Percentiles rank a stretch among this genome's conserved stretches.
phyloP scores from a whole-genome alignment of 2,329 filamentous ascomycete species.

The Botrytis elliptica region DNA sequence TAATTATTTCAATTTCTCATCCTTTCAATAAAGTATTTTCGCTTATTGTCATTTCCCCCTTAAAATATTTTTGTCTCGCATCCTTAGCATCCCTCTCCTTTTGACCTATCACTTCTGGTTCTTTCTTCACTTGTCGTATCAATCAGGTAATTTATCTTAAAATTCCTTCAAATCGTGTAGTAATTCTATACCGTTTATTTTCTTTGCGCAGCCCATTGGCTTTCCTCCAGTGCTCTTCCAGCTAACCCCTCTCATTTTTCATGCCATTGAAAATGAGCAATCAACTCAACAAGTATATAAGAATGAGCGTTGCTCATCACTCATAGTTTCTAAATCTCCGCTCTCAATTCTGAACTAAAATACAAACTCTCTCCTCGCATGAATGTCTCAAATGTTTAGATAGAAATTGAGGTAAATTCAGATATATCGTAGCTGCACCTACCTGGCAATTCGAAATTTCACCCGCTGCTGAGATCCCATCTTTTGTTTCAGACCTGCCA shows the following conservation, averaged over 20 bases:
- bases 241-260: neutral
- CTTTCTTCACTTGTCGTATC: neutral
- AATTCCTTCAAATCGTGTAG: accelerated
- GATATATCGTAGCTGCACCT: neutral
- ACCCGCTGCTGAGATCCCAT: neutral
- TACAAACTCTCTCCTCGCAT: neutral
- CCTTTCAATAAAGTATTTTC: neutral
- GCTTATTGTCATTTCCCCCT: neutral
- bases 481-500: neutral
- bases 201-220: neutral
- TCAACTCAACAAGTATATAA: neutral
- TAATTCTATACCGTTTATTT: neutral
- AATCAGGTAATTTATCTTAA: accelerated
- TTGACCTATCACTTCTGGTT: neutral
- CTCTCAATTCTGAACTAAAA: neutral
- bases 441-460: neutral
- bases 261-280: neutral
- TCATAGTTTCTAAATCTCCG: neutral
- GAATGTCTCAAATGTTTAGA: neutral
- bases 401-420: neutral
- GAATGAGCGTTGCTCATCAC: neutral
- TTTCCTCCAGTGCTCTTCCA: neutral
- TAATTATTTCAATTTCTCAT: neutral
- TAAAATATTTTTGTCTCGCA: neutral
- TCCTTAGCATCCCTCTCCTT: neutral